Base-by-base conservation (phyloP, 805 yeast genomes). In the Candida krabiensis region DNA sequence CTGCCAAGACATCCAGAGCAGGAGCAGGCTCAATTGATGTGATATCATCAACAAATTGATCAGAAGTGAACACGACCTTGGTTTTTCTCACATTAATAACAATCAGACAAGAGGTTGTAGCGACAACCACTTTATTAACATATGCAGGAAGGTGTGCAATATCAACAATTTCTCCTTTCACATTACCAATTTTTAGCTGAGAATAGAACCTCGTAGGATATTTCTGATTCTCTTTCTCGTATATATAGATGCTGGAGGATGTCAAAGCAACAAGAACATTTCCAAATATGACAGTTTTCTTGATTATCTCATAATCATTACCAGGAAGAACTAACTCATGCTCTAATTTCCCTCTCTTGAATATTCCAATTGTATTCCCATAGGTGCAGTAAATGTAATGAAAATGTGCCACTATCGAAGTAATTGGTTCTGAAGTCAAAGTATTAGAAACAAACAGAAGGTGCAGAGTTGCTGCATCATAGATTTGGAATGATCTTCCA, bases 401-500 rank as follows among this genome's bases (percentile, higher is more conserved):
- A 69, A 79, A 79, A 61, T 87, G 95, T 2, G 96, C 82, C 15
- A 83, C 71, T 31, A 91, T 66, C 16, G 83, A 76, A 18, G 83
- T 78, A 47, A 91, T 89, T 40, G 77, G 75, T 6, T 77, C 57
- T 0, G 82, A 73, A 0, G 96, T 83, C 58, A 86, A 91, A 15
- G 74, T 76, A 47, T 80, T 86, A 0, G 96, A 86, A 9, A 91
- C 95, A 63, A 93, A 91, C 16, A 91, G 66, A 46, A 91, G 67
- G 50, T 86, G 93, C 45, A 91, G 67, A 5, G 86, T 87, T 22
- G 91, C 79, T 53, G 86, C 96, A 66, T 93, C 99, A 56, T 86
- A 93, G 19, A 93, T 87, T 61, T 91, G 98, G 67, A 93, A 87
- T 1, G 91, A 74, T 37, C 80, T 73, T 3, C 97, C 98, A 16